Evolutionary conservation across 176 grass and related monocot genomes (phyloP).

Genomic region (Neostapfia colusana): DNA sequence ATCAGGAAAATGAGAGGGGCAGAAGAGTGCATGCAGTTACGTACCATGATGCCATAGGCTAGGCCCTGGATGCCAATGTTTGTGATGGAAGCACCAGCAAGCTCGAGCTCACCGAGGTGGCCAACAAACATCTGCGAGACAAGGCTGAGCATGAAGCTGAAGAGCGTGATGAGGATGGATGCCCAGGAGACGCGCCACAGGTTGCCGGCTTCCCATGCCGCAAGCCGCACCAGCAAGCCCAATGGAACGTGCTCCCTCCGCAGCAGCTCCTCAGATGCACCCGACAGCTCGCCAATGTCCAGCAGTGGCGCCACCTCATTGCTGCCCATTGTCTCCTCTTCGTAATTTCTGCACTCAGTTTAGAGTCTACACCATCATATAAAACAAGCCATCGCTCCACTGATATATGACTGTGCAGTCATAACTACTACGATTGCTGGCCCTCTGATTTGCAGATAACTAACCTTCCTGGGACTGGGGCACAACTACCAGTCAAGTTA

Average conservation of each 20-base stretch:
- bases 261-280: constrained; percentile 56
- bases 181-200: constrained; percentile 81
- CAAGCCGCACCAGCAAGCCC: constrained; percentile 32
- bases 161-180: constrained; percentile 66
- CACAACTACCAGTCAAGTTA: constrained; percentile 38
- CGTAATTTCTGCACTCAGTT: constrained; percentile 3
- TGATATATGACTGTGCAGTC: constrained; percentile 9
- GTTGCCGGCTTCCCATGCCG: constrained; percentile 69
- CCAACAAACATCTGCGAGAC: constrained; percentile 84
- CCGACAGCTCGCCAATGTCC: constrained; percentile 35
- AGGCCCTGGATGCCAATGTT: constrained; percentile 89
- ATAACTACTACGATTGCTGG: constrained; percentile 4
- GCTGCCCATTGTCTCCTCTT: constrained; percentile 46
- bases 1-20: background rate
- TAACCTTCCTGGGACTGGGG: constrained; percentile 27
- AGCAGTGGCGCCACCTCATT: constrained; percentile 11
- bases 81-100: constrained; percentile 77
- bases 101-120: constrained; percentile 67
- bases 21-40: background rate
- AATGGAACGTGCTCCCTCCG: constrained; percentile 47
- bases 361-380: constrained; percentile 37
- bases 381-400: constrained; percentile 10
- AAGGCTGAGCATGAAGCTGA: constrained; percentile 78
- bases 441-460: constrained; percentile 18
- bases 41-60: constrained; percentile 86